phyloP scores from a whole-genome alignment of 441 rosid genomes.

The Adansonia rubrostipa region DNA sequence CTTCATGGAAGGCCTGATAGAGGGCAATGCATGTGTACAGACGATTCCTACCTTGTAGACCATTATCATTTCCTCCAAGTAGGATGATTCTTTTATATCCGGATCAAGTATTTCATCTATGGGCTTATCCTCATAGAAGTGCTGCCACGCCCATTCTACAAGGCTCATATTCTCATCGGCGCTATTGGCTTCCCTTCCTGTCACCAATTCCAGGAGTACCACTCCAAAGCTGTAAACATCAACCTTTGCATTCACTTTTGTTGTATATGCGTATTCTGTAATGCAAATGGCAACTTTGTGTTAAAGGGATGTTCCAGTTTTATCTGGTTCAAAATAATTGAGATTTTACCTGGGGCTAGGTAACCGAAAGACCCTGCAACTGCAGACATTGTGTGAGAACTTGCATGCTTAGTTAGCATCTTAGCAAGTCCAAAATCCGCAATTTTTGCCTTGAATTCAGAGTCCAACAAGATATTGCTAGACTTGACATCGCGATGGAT shows the following conservation, averaged over 20 bases:
- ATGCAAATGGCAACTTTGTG: background rate
- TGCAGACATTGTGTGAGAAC: conserved; percentile 69
- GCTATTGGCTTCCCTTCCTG: conserved; percentile 54
- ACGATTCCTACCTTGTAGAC: conserved; percentile 57
- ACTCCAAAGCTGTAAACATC: conserved; percentile 74
- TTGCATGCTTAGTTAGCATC: conserved; percentile 60
- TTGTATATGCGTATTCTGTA: conserved; percentile 66
- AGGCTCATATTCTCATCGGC: conserved; percentile 59
- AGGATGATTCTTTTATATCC: conserved; percentile 45
- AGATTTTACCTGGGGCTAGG: conserved; percentile 78
- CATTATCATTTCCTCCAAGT: conserved; percentile 51
- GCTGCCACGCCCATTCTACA: conserved; percentile 72
- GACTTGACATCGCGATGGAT: conserved; percentile 90
- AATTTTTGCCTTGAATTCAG: conserved; percentile 67
- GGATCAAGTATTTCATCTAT: conserved; percentile 49
- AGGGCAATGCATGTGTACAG: conserved; percentile 56
- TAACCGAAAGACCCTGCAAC: conserved; percentile 92
- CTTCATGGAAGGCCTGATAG: conserved; percentile 63
- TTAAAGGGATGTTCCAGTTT: background rate
- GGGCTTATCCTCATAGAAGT: conserved; percentile 42
- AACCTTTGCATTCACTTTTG: conserved; percentile 61
- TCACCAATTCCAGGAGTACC: conserved; percentile 65
- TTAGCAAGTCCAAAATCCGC: conserved; percentile 95
- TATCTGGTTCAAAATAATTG: too few relatives aligned
- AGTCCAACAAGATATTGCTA: conserved; percentile 83